Percentiles rank a stretch among this genome's conserved stretches.
phyloP scores from a whole-genome alignment of 2,329 filamentous ascomycete species.

The Curvularia spicifera region DNA sequence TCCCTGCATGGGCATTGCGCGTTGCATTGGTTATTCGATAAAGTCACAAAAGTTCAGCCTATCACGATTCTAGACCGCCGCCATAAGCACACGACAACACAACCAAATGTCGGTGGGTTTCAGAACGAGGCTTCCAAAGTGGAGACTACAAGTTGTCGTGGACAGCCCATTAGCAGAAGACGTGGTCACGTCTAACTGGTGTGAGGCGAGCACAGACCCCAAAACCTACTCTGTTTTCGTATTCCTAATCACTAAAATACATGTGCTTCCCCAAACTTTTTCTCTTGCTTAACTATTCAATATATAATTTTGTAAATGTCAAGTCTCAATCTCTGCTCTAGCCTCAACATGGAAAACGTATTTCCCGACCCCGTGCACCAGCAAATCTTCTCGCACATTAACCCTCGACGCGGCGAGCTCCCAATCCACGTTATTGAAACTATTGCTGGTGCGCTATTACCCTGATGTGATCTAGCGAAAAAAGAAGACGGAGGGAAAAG shows the following conservation, averaged over 20 bases:
- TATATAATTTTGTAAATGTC: neutral
- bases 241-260: neutral
- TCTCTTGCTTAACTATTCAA: too few species aligned
- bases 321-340: neutral
- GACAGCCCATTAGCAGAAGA: neutral
- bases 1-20: neutral
- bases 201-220: neutral
- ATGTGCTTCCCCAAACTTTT: neutral
- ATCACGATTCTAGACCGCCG: neutral
- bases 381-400: slow-evolving; percentile 11
- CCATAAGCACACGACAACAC: neutral
- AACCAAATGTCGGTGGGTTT: slow-evolving; percentile 3
- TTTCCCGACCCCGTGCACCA: slow-evolving; percentile 10
- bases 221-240: neutral
- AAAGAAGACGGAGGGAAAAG: neutral
- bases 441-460: slow-evolving; percentile 4
- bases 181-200: slow-evolving; percentile 7
- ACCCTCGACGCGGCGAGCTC: slow-evolving; percentile 6
- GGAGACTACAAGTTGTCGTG: slow-evolving; percentile 3
- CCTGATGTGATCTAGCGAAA: neutral
- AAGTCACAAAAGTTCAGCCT: neutral
- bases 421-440: slow-evolving; percentile 5
- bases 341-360: neutral
- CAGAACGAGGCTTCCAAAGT: neutral
- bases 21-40: neutral